These are phyloP conservation scores for Abrus pulchellus DNA, from an alignment of 306 rosid species.

Conservation along the genomic window DNA sequence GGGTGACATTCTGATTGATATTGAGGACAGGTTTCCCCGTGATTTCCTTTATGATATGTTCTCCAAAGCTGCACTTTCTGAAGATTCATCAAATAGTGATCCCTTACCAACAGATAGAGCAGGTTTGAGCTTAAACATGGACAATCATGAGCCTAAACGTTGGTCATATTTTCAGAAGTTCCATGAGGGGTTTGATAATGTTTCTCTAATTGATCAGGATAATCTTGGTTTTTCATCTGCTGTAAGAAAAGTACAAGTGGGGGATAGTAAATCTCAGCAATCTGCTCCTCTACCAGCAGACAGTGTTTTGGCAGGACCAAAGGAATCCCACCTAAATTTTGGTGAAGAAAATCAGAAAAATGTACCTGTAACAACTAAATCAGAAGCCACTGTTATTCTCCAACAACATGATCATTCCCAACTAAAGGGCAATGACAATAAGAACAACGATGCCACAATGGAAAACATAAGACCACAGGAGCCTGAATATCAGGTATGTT, in stretches of 20 bases:
- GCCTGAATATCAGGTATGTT: slow-evolving; percentile 73
- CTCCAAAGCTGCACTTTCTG: slow-evolving; percentile 80
- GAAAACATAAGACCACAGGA: slow-evolving; percentile 70
- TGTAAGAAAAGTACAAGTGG: slow-evolving; percentile 55
- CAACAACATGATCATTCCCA: slow-evolving; percentile 63
- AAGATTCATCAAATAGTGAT: slow-evolving; percentile 62
- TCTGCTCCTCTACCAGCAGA: slow-evolving; percentile 56
- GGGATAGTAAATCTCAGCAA: slow-evolving; percentile 56
- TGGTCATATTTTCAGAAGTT: slow-evolving; percentile 93
- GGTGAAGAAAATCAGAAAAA: slow-evolving; percentile 57
- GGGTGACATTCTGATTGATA: slow-evolving; percentile 83
- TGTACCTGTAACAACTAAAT: slow-evolving; percentile 57
- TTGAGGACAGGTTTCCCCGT: slow-evolving; percentile 88
- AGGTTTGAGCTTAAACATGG: slow-evolving; percentile 82
- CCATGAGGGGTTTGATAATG: slow-evolving; percentile 74
- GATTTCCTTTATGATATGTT: slow-evolving; percentile 87
- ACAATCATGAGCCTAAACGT: slow-evolving; percentile 80
- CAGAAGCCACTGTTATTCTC: slow-evolving; percentile 52
- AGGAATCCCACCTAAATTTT: slow-evolving; percentile 60
- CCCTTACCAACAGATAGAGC: slow-evolving; percentile 79
- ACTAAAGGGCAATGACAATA: slow-evolving; percentile 64
- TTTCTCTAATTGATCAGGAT: slow-evolving; percentile 87
- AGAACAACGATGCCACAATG: slow-evolving; percentile 63
- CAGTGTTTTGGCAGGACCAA: slow-evolving; percentile 51
- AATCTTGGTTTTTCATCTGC: slow-evolving; percentile 62